Conservation (phyloP, 495 filamentous ascomycete genomes). For the Pseudomonodictys pantanalensis region DNA sequence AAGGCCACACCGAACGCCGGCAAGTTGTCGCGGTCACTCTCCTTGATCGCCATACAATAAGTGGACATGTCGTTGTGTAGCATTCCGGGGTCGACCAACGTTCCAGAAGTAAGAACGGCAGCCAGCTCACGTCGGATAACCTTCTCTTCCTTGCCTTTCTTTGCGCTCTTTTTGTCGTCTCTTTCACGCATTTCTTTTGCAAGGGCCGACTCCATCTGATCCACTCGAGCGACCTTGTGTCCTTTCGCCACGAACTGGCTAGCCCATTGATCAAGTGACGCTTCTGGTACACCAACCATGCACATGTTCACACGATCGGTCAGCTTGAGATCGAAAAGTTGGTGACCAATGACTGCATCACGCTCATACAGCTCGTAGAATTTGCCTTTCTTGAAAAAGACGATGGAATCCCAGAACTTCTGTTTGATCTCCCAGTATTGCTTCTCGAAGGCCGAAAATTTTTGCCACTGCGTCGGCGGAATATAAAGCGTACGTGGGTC, state of each 20-base stretch:
- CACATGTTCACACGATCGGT: slow-evolving; percentile 99
- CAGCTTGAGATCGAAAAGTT: slow-evolving; percentile 95
- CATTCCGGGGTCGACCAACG: slow-evolving; percentile 93
- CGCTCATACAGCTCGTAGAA: slow-evolving; percentile 99
- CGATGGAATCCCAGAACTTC: slow-evolving; percentile 94
- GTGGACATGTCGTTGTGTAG: slow-evolving; percentile 97
- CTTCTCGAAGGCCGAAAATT: slow-evolving; percentile 92
- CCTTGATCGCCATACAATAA: slow-evolving; percentile 95
- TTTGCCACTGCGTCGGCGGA: slow-evolving; percentile 68
- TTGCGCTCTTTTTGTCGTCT: slow-evolving; percentile 50
- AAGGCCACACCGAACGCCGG: slow-evolving; percentile 91
- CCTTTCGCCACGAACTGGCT: slow-evolving; percentile 93
- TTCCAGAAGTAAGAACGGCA: slow-evolving; percentile 86
- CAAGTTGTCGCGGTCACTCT: slow-evolving; percentile 68
- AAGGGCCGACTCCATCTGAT: slow-evolving; percentile 91
- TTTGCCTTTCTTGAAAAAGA: slow-evolving; percentile 99
- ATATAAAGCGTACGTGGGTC: slow-evolving; percentile 91
- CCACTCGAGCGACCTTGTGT: slow-evolving; percentile 93
- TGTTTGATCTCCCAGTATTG: slow-evolving; percentile 99
- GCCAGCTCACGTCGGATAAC: slow-evolving; percentile 89
- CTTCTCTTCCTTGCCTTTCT: slow-evolving; percentile 71
- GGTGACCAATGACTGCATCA: slow-evolving; percentile 94
- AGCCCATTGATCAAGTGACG: slow-evolving; percentile 85
- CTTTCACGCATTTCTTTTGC: slow-evolving; percentile 98
- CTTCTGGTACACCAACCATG: slow-evolving; percentile 93